These are phyloP conservation scores for Solanum hybrid DNA, from an alignment of 305 asterid genomes.

Conservation along the genomic window DNA sequence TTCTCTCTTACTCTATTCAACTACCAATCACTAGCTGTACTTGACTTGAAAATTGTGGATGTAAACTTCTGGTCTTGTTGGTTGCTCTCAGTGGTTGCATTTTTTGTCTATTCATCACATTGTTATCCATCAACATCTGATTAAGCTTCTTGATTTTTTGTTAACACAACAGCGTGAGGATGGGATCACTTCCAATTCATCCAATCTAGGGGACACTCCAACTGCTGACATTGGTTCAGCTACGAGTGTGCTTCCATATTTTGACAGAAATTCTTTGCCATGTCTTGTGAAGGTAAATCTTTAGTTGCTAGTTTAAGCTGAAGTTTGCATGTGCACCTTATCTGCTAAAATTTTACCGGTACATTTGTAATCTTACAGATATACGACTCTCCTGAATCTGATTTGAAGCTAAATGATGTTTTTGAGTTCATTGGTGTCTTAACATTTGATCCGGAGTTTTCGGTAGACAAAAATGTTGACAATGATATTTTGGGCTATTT, in stretches of 20 bases:
- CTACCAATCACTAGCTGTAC: neutral
- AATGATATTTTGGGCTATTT: conserved; percentile 32
- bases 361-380: conserved; percentile 38
- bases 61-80: neutral
- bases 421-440: conserved; percentile 84
- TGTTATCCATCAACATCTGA: neutral
- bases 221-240: conserved; percentile 28
- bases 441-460: conserved; percentile 53
- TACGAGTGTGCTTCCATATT: conserved; percentile 25
- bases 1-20: neutral
- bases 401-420: conserved; percentile 76
- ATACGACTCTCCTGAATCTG: conserved; percentile 69
- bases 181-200: conserved; percentile 25
- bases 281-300: conserved; percentile 73
- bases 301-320: neutral
- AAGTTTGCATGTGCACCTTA: neutral
- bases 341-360: neutral
- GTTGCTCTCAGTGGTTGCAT: neutral
- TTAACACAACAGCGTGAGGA: conserved; percentile 41
- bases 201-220: conserved; percentile 23
- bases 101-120: neutral
- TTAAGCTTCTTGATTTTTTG: neutral
- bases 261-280: conserved; percentile 38
- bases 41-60: neutral
- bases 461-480: conserved; percentile 27